Percentiles rank a stretch among this genome's conserved stretches.
Evolutionary conservation across 2,329 filamentous ascomycete species (phyloP).

Genomic region (Lasiodiplodia sp.): DNA sequence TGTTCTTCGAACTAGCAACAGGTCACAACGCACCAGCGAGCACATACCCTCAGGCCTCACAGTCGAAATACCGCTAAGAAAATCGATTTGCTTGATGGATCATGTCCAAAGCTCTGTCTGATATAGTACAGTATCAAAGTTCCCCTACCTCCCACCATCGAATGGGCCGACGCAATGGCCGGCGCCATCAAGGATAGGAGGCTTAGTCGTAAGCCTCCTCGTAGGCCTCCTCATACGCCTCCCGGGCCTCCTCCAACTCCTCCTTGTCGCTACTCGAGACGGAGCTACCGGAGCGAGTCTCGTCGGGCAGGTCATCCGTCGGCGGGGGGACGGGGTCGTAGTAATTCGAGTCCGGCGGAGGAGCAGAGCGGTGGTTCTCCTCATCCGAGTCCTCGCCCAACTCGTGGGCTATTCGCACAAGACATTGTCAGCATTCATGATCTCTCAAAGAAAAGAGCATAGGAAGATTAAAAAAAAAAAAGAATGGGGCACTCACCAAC

Average conservation of each 20-base stretch:
- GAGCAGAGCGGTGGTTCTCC: slow-evolving; percentile 12
- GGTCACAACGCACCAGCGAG: background rate
- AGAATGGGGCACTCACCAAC: slow-evolving; percentile 54
- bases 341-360: slow-evolving; percentile 17
- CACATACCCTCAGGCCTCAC: background rate
- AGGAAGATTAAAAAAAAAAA: background rate
- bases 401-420: slow-evolving; percentile 16
- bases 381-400: slow-evolving; percentile 24
- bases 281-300: slow-evolving; percentile 16
- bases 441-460: background rate
- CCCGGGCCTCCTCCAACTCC: slow-evolving; percentile 14
- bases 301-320: slow-evolving; percentile 24
- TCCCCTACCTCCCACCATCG: slow-evolving; percentile 22
- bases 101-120: background rate
- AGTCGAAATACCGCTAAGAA: background rate
- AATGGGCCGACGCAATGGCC: background rate
- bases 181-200: background rate
- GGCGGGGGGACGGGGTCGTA: slow-evolving; percentile 20
- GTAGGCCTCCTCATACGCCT: slow-evolving; percentile 22
- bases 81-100: background rate
- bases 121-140: slow-evolving; percentile 5
- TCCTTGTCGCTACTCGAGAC: slow-evolving; percentile 22
- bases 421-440: slow-evolving; percentile 1
- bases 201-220: slow-evolving; percentile 26
- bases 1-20: background rate